These are phyloP conservation scores for Leccinum boreale DNA, from an alignment of 768 basidiomycete species.

Conservation along the genomic window DNA sequence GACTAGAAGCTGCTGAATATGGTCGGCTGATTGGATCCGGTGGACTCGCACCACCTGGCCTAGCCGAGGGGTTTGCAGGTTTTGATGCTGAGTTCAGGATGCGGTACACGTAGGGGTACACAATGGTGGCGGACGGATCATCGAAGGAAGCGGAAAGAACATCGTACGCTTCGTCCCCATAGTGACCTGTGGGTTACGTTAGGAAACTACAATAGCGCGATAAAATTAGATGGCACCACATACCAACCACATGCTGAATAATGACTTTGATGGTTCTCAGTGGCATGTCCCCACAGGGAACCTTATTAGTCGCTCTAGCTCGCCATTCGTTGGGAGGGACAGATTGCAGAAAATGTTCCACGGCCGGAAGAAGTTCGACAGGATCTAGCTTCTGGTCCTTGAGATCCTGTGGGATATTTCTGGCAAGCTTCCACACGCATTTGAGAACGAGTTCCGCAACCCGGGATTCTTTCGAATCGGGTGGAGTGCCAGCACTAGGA, in stretches of 20 bases:
- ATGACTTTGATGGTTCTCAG: conserved; percentile 97
- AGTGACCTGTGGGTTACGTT: conserved; percentile 52
- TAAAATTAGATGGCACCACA: conserved; percentile 34
- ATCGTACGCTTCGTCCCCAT: conserved; percentile 89
- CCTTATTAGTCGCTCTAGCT: conserved; percentile 81
- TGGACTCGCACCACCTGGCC: conserved; percentile 22
- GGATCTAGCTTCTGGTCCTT: conserved; percentile 77
- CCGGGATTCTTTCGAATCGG: conserved; percentile 79
- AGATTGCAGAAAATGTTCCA: conserved; percentile 91
- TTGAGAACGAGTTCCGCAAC: conserved; percentile 92
- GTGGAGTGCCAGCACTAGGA: conserved; percentile 64
- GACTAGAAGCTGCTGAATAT: conserved; percentile 59
- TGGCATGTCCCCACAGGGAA: conserved; percentile 98
- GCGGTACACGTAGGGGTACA: conserved; percentile 92
- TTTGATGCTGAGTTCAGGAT: conserved; percentile 72
- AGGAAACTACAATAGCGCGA: conserved; percentile 15
- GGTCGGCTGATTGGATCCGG: conserved; percentile 43
- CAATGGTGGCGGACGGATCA: conserved; percentile 95
- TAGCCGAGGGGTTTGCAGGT: conserved; percentile 33
- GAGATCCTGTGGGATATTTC: conserved; percentile 91
- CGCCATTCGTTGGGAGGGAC: conserved; percentile 97
- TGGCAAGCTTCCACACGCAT: conserved; percentile 97
- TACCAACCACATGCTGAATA: conserved; percentile 94
- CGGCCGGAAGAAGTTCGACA: conserved; percentile 83
- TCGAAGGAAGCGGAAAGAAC: conserved; percentile 88